Evolutionary conservation across 2,329 filamentous ascomycete genomes (phyloP), one percentile per base, ranked within the genome.

Genomic region (Hymenoscyphus scutula): DNA sequence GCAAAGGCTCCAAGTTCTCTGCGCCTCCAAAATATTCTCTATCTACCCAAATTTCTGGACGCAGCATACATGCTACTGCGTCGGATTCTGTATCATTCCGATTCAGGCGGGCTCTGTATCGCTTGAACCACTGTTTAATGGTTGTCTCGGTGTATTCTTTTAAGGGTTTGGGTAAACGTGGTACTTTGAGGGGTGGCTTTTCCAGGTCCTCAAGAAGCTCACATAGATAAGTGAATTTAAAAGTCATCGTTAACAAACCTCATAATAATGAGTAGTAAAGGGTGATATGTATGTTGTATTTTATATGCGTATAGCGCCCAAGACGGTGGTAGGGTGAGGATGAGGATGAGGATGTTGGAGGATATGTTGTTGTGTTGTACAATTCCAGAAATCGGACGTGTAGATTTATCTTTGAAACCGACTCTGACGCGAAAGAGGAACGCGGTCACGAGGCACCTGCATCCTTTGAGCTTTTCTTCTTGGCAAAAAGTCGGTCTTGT

Each of bases 21-120:
- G 84, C 78, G 70, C 90, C 85, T 1, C 96, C 79, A 41, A 81
- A 83, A 73, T 93, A 96, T 1, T 94, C 89, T 30, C 91, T 84
- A 72, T 96, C 92, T 2, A 86, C 87, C 59, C 92, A 82, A 67
- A 83, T 87, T 65, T 92, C 88, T 0, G 92, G 91, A 0, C 96
- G 82, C 0, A 97, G 76, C 2, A 88, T 87, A 1, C 90, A 93
- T 0, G 96, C 78, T 1, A 97, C 77, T 2, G 90, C 88, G 1
- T 84, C 77, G 1, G 81, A 78, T 69, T 87, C 78, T 1, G 84
- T 84, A 30, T 82, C 79, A 7, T 83, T 76, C 0, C 80, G 78
- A 71, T 87, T 77, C 17, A 96, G 80, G 1, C 76, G 75, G 17
- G 75, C 74, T 5, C 84, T 83, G 72, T 96, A 84, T 1, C 79